Percentiles rank a stretch among this genome's conserved stretches.
Conservation (phyloP, 345 rosid species). For the Hibiscus trionum region DNA sequence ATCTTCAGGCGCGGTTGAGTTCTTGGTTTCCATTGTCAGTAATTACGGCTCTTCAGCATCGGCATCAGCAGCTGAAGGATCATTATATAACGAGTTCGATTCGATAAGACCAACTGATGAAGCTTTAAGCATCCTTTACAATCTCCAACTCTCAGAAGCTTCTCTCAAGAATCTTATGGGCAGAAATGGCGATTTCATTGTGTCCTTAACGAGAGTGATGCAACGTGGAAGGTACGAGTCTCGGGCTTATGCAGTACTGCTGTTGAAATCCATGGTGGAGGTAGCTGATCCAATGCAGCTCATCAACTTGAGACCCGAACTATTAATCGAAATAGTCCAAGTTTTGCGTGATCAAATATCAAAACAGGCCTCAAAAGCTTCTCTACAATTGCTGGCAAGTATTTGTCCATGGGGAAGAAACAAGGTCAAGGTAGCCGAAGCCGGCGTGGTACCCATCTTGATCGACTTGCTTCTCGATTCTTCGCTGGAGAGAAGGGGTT, state of each 20-base stretch:
- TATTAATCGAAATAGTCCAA: constrained; percentile 45
- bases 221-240: constrained; percentile 36
- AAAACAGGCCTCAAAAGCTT: constrained; percentile 50
- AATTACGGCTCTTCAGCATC: constrained; percentile 8
- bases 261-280: constrained; percentile 38
- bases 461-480: constrained; percentile 63
- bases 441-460: constrained; percentile 38
- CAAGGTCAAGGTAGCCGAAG: constrained; percentile 18
- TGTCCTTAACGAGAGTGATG: constrained; percentile 47
- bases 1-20: constrained; percentile 66
- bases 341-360: constrained; percentile 50
- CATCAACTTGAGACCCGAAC: constrained; percentile 24
- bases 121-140: constrained; percentile 48
- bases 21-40: constrained; percentile 37
- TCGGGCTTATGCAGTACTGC: constrained; percentile 37
- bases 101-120: constrained; percentile 32
- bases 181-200: constrained; percentile 37
- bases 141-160: constrained; percentile 20
- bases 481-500: not conserved
- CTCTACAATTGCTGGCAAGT: constrained; percentile 40
- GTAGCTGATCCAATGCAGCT: constrained; percentile 16
- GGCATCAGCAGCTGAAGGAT: constrained; percentile 14
- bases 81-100: not conserved
- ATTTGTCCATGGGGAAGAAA: constrained; percentile 67
- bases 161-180: constrained; percentile 47